Evolutionary conservation across 2,329 filamentous ascomycete genomes (phyloP), one percentile per base, ranked within the genome.

Genomic region (Diaporthe ampelina): DNA sequence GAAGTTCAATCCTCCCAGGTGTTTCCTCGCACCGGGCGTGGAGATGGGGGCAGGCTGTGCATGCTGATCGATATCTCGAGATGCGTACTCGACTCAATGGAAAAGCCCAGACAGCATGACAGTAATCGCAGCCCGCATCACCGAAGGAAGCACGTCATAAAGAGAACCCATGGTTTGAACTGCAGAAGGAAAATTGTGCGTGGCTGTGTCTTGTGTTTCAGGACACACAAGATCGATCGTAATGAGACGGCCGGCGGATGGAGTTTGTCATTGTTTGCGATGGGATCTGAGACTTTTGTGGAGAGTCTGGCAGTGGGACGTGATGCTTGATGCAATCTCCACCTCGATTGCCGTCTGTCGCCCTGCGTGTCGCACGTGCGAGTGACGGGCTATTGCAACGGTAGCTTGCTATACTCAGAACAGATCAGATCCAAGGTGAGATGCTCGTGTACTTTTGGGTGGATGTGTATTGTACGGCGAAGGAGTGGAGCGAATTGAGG

Each of bases 201-300:
- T 67, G 63, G 63, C 45, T 67, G 63, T 67, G 63, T 67, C 8
- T 52, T 37, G 21, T 50, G 45, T 67, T 52, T 67, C 63, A 67
- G 63, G 29, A 37, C 45, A 67, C 63, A 52, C 63, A 52, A 67
- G 45, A 52, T 26, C 63, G 45, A 67, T 52, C 45, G 45, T 13
- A 67, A 52, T 67, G 45, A 65, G 40, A 65, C 40, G 40, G 29
- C 6, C 11, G 5, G 26, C 17, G 43, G 43, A 48, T 67, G 24
- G 61, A 35, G 58, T 24, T 26, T 67, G 45, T 67, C 29, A n/a
- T 40, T 37, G 45, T 67, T 52, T 67, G 45, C 63, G 63, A 68
- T 68, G 63, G 29, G 63, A 68, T 54, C 45, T 52, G 63, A 40
- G 63, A 40, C 63, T n/a, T 24, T 29, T 21, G 63, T 40, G 48